These are phyloP conservation scores for Castanea mollissima DNA, from an alignment of 306 rosid genomes.

Conservation along the genomic window DNA sequence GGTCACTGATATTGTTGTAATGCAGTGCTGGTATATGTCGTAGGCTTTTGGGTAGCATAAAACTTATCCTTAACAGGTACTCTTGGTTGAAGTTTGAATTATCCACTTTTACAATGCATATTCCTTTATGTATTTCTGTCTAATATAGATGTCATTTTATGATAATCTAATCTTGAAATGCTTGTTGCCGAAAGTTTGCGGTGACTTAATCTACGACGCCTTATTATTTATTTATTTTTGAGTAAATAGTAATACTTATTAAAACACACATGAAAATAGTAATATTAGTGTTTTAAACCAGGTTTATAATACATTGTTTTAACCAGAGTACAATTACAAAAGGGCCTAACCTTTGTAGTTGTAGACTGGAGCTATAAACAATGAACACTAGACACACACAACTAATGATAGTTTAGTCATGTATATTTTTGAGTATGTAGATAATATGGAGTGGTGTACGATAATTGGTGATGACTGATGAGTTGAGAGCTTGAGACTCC, in stretches of 20 bases:
- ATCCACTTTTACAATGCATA: not conserved
- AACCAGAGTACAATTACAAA: too few species aligned
- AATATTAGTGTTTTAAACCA: too few species aligned
- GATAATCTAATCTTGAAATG: not conserved
- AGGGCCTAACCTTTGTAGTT: too few species aligned
- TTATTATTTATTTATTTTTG: not conserved
- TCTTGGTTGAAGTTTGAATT: not conserved
- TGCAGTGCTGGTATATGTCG: conserved; percentile 13
- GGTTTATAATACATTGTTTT: too few species aligned
- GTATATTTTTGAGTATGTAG: too few species aligned
- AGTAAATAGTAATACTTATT: too few species aligned
- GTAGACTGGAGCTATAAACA: too few species aligned
- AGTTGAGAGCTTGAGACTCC: not conserved
- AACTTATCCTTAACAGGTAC: not conserved
- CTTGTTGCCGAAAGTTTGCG: too few species aligned
- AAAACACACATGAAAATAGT: too few species aligned
- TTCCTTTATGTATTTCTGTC: not conserved
- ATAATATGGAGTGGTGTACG: not conserved
- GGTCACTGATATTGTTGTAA: conserved; percentile 5
- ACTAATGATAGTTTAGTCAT: too few species aligned
- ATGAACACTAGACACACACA: too few species aligned
- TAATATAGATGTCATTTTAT: not conserved
- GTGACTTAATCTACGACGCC: not conserved
- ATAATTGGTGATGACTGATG: not conserved
- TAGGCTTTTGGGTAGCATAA: not conserved